Evolutionary conservation across 2,329 filamentous ascomycete species (phyloP), one percentile per base, ranked within the genome.

Genomic region (Alternaria gaisen): DNA sequence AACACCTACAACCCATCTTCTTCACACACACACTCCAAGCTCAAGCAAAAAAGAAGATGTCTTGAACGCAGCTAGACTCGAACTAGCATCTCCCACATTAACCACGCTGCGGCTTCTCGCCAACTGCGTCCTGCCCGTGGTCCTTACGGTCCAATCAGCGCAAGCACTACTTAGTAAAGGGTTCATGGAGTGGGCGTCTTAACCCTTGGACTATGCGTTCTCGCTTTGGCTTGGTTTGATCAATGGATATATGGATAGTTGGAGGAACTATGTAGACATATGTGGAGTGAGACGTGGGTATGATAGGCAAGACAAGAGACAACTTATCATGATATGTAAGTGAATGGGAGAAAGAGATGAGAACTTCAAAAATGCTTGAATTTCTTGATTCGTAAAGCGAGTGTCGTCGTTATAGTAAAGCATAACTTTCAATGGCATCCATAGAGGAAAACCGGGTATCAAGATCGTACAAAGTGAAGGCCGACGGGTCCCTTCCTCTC

Each of bases 401-500:
- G 46, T 36, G 46, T 50, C 46, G 46, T 48, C 40, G 46, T 50
- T 38, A 50, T 50, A 24, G 9, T 24, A 50, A 50, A 36, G 34
- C 46, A 38, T 50, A 50, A 38, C 46, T 36, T 50, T 34, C 30
- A 36, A 50, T 50, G 32, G 46, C 34, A n/a, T 38, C 20, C 20
- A n/a, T 7, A 12, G 12, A 24, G 20, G 32, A 32, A 60, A 47
- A 43, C 64, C 58, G 72, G 72, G 71, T 73, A 74, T 74, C 70
- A 72, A 70, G 46, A 50, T 26, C 32, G 20, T 50, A 12, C 36
- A 32, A 50, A 38, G 34, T 36, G 24, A 68, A 71, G 32, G 53
- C 53, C 44, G 38, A 36, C 30, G 46, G 38, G 38, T 32, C 26
- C 22, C 50, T 32, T 20, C 42, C 22, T 46, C 41, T 12, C 50